phyloP scores from a whole-genome alignment of 495 filamentous ascomycete genomes.

The Aspergillus funiculosus region DNA sequence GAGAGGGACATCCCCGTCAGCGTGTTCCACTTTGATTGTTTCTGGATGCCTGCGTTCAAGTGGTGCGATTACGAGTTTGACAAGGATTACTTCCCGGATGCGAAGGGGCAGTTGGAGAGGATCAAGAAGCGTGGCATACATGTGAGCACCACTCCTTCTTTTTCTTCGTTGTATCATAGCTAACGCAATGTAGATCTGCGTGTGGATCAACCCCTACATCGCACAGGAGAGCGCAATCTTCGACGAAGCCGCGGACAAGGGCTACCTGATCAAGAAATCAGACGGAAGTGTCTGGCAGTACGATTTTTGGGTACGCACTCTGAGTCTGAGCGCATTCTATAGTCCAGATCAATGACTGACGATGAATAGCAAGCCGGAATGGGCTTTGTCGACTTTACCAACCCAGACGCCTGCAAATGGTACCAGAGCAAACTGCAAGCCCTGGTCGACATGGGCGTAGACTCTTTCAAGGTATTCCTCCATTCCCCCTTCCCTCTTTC shows the following conservation, averaged over 20 bases:
- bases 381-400: constrained; percentile 15
- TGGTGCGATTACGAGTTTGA: constrained; percentile 15
- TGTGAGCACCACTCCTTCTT: background rate
- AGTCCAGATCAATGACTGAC: background rate
- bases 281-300: constrained; percentile 15
- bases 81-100: constrained; percentile 14
- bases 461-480: constrained; percentile 10
- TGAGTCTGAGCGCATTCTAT: no score
- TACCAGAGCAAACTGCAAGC: constrained; percentile 12
- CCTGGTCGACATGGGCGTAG: constrained; percentile 12
- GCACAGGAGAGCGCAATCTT: constrained; percentile 13
- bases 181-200: constrained; percentile 3
- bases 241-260: constrained; percentile 12
- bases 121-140: constrained; percentile 10
- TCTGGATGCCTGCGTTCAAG: constrained; percentile 13
- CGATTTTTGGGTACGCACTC: constrained; percentile 13
- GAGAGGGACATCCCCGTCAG: constrained; percentile 12
- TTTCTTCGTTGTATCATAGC: background rate
- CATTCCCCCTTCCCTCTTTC: background rate
- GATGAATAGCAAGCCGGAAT: constrained; percentile 8
- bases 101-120: constrained; percentile 6
- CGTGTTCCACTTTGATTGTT: constrained; percentile 15
- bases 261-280: constrained; percentile 6
- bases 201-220: constrained; percentile 14
- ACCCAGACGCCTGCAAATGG: constrained; percentile 13